Evolutionary conservation across 169 alveolate species (phyloP), one percentile per base, ranked within the genome.

Genomic region (Cryptosporidium baileyi): DNA sequence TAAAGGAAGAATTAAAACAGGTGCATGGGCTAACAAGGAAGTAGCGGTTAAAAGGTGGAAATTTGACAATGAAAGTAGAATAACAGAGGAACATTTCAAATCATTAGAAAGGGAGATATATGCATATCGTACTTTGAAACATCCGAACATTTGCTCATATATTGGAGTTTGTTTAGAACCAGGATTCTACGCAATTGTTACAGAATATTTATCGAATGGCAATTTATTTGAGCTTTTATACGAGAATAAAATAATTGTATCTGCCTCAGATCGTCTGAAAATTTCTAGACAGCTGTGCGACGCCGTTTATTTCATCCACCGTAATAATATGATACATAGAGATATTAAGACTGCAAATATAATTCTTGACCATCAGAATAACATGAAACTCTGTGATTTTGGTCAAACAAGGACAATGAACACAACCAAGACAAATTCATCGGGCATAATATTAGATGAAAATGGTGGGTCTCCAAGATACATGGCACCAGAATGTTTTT

Each of bases 401-500:
- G 95, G 95, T 28, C 91, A 92, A 74, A 89, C 95, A 9, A 80
- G 94, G 60, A 63, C 89, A n/a, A 45, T 92, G 61, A 89, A 63
- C 41, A 57, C 60, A 32, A 91, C 93, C 15, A 91, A 80, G 44
- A 36, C 67, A 30, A 57, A 36, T 24, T 9, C 85, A 1, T 38
- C 44, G 4, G 65, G 74, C 1, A 82, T 92, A 34, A 63, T 67
- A 32, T 79, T 92, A 17, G 95, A 92, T 54, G 95, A 92, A 57
- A 92, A 92, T 79, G 95, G 95, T 41, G 95, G 95, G 13, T 91
- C 94, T 7, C 94, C 94, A 26, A 90, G 95, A 13, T 92, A 92
- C 44, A 92, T 92, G 95, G 95, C 95, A 52, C 95, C 95, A 1
- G 95, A 92, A 49, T 92, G 95, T 45, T 92, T 91, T 59, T 89